These are phyloP conservation scores for Houttuynia cordata DNA, from an alignment of 164 flowering plant species.

Conservation along the genomic window DNA sequence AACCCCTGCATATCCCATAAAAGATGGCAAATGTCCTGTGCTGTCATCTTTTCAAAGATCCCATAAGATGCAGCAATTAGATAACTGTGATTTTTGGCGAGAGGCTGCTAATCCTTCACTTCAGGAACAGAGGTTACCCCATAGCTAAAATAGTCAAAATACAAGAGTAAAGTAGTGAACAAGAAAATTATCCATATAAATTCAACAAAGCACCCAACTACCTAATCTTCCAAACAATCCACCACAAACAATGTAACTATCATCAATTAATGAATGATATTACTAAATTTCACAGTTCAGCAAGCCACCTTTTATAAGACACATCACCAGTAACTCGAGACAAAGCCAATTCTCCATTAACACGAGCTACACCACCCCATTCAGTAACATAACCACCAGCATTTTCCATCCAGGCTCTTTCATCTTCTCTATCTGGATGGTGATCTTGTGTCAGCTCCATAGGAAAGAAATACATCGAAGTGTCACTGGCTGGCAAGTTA, in stretches of 20 bases:
- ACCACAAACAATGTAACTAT: background rate
- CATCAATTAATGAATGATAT: background rate
- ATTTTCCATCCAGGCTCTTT: conserved; percentile 72
- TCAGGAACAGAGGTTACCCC: conserved; percentile 92
- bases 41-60: conserved; percentile 63
- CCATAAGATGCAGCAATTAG: conserved; percentile 95
- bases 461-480: conserved; percentile 33
- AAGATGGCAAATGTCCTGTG: conserved; percentile 84
- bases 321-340: conserved; percentile 91
- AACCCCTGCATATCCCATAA: conserved; percentile 62
- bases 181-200: conserved; percentile 3
- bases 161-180: conserved; percentile 7
- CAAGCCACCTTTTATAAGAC: conserved; percentile 51
- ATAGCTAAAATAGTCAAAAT: conserved; percentile 34
- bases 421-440: conserved; percentile 89
- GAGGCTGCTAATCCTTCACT: conserved; percentile 80
- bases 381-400: conserved; percentile 81
- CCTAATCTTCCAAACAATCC: background rate
- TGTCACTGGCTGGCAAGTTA: conserved; percentile 24
- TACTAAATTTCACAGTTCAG: background rate
- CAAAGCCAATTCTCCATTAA: conserved; percentile 87
- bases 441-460: conserved; percentile 92
- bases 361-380: conserved; percentile 74
- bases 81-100: conserved; percentile 61
- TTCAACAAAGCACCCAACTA: background rate